Base-by-base conservation (phyloP, 2,329 filamentous ascomycete genomes). In the Colletotrichum higginsianum region DNA sequence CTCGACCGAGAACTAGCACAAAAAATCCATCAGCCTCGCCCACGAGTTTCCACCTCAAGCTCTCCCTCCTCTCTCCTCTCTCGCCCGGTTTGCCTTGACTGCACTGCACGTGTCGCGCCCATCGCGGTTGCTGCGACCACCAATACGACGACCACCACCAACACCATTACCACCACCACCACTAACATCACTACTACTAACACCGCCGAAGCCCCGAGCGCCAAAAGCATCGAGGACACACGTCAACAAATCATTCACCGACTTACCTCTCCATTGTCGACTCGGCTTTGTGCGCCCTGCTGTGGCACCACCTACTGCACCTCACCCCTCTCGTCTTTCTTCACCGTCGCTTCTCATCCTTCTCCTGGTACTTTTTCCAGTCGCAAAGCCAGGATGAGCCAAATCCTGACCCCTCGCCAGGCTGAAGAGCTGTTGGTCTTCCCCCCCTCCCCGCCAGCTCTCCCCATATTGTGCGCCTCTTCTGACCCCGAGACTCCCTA, bases 371-470 rank as follows among this genome's bases (percentile, higher is more conserved):
- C 30, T 50, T 52, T 35, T 50, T 52, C 23, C 44, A 26, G 38
- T 35, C 38, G 7, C 44, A 61, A 35, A 44, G 47, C 71, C 77
- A 79, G 79, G 75, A 95, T 95, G 93, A 92, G 89, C 85, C 89
- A 90, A 79, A 88, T 94, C 81, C 85, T 96, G 84, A 94, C 93
- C 73, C 86, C 88, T 78, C 90, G 93, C 80, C 94, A 97, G 86
- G 94, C 94, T 75, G 94, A 96, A 84, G 94, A 96, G 88, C 91
- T 96, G 93, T 96, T 88, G 83, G 65, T 71, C 46, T 55, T 55
- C 52, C 18, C 58, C 40, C n/a, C 50, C 26, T 30, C 30, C 49
- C 55, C 57, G 11, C 49, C 5, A 55, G 13, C 4, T 18, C 46
- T 42, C 44, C 55, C 40, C 8, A 35, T 35, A 2, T 47, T 44